phyloP scores from a whole-genome alignment of 495 filamentous ascomycete species.

The Daldinia bambusicola region DNA sequence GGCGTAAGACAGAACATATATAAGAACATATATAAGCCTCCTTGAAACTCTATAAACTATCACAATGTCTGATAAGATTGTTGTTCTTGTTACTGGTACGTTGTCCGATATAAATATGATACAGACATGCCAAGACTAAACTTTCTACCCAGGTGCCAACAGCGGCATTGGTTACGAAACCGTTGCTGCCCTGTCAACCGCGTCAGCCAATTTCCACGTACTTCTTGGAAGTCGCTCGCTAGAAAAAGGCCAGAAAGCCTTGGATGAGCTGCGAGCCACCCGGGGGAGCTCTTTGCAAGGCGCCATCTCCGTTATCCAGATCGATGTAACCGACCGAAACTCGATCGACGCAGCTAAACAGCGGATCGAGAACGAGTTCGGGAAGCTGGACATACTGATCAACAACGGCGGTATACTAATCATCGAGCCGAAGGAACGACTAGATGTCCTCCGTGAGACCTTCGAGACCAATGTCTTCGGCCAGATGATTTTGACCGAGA shows the following conservation, averaged over 20 bases:
- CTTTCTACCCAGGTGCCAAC: conserved; percentile 52
- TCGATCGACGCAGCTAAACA: conserved; percentile 48
- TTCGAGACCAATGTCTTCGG: conserved; percentile 57
- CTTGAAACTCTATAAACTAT: no score
- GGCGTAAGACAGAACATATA: no score
- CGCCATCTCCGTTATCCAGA: conserved; percentile 21
- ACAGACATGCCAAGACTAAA: background rate
- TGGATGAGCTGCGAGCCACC: conserved; percentile 7
- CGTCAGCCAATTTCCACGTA: conserved; percentile 38
- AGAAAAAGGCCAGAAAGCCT: conserved; percentile 23
- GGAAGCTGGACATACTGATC: conserved; percentile 51
- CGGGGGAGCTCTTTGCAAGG: conserved; percentile 33
- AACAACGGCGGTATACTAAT: conserved; percentile 52
- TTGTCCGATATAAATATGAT: background rate
- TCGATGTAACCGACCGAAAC: conserved; percentile 33
- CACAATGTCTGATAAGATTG: conserved; percentile 25
- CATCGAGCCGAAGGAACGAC: conserved; percentile 37
- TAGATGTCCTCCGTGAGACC: conserved; percentile 47
- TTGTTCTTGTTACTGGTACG: conserved; percentile 53
- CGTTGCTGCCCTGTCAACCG: conserved; percentile 48
- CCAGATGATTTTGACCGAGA: no score
- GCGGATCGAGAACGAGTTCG: conserved; percentile 47
- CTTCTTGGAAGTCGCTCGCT: conserved; percentile 34
- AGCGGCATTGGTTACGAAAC: conserved; percentile 58
- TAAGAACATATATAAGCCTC: no score